Percentiles rank a stretch among this genome's conserved stretches.
phyloP scores from a whole-genome alignment of 2,329 filamentous ascomycete genomes.

The Fusarium tupiense region DNA sequence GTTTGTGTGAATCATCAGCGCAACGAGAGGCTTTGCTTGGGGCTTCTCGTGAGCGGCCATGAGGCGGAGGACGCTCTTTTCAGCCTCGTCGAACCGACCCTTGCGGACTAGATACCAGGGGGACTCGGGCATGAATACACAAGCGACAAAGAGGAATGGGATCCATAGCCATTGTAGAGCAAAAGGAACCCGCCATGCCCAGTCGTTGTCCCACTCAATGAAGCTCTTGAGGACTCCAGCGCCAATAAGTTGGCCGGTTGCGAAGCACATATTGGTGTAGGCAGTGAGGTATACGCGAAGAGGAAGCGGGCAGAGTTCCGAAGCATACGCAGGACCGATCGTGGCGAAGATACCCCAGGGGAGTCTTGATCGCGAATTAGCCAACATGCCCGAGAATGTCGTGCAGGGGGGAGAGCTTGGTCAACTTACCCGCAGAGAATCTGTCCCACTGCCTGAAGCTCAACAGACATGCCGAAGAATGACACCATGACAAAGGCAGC shows the following conservation, averaged over 20 bases:
- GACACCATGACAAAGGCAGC: background rate
- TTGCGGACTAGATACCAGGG: background rate
- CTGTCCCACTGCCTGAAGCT: background rate
- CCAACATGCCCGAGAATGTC: rapidly evolving
- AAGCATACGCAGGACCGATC: background rate
- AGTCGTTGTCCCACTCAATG: background rate
- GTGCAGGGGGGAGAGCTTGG: background rate
- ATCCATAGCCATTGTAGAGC: background rate
- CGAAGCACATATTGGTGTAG: background rate
- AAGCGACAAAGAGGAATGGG: background rate
- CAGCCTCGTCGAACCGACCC: background rate
- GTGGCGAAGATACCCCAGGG: background rate
- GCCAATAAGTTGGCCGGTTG: background rate
- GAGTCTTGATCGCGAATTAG: background rate
- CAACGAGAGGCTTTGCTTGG: background rate
- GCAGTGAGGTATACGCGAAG: background rate
- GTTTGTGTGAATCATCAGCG: background rate
- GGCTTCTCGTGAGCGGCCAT: background rate
- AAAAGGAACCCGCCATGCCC: background rate
- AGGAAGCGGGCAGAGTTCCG: background rate
- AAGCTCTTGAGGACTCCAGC: background rate
- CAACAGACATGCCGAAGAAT: background rate
- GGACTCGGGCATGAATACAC: background rate
- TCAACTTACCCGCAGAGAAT: background rate
- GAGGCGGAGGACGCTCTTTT: background rate